phyloP scores from a whole-genome alignment of 257 asterid species.

The Vinca minor region DNA sequence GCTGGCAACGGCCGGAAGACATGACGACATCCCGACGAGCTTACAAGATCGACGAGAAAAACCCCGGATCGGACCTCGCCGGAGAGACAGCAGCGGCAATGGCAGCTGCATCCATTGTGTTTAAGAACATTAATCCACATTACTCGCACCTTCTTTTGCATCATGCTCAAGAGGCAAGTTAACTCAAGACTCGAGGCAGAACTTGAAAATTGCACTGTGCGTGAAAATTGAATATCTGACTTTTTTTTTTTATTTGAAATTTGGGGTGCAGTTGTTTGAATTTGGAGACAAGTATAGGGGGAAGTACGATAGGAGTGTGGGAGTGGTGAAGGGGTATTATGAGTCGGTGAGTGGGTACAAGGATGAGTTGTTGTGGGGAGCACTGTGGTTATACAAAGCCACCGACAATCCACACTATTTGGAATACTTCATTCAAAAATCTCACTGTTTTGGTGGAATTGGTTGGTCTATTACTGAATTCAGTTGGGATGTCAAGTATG shows the following conservation, averaged over 20 bases:
- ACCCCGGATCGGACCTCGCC: slow-evolving; percentile 28
- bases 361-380: slow-evolving; percentile 90
- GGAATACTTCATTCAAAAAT: slow-evolving; percentile 43
- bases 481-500: slow-evolving; percentile 88
- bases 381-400: slow-evolving; percentile 76
- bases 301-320: slow-evolving; percentile 56
- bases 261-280: slow-evolving; percentile 49
- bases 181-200: too few species aligned
- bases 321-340: slow-evolving; percentile 64
- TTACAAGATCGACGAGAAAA: slow-evolving; percentile 17
- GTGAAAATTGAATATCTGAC: too few species aligned
- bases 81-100: slow-evolving; percentile 30
- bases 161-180: slow-evolving; percentile 14
- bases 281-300: slow-evolving; percentile 79
- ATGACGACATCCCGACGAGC: slow-evolving; percentile 20
- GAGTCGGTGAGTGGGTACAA: slow-evolving; percentile 68
- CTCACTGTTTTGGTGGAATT: slow-evolving; percentile 53
- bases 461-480: slow-evolving; percentile 70
- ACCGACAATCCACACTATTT: slow-evolving; percentile 46
- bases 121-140: slow-evolving; percentile 1
- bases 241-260: background rate
- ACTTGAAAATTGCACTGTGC: too few species aligned
- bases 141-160: slow-evolving; percentile 6
- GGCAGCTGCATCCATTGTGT: slow-evolving; percentile 26
- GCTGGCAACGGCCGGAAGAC: slow-evolving; percentile 34